Base-by-base conservation (phyloP, 1,284 basidiomycete genomes). In the Cutaneotrichosporon spelunceum region DNA sequence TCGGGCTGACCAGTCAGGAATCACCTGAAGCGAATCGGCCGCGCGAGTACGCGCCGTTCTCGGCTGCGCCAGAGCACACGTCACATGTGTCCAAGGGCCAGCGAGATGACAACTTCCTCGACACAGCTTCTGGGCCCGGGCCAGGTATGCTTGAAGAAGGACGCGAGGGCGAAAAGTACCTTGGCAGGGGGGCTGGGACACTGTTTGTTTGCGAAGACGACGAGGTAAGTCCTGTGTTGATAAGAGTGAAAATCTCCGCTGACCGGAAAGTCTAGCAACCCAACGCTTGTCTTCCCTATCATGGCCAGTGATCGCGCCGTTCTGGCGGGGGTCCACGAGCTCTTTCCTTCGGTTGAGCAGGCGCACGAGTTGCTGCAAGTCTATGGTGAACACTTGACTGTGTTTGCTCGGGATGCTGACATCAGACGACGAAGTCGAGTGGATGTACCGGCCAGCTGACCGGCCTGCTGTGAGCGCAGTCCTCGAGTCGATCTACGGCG, bases 391-490 rank as follows among this genome's bases (percentile, higher is more conserved):
- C n/a, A n/a, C n/a, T n/a, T n/a, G n/a, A n/a, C n/a, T n/a, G n/a
- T n/a, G n/a, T n/a, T n/a, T n/a, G n/a, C n/a, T 33, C 3, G 4
- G 50, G 34, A 3, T 34, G 36, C 26, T 47, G 39, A 16, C n/a
- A 23, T 26, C 30, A 68, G 66, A 57, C 26, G 61, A 63, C 8
- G 56, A 63, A 19, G 66, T 65, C 23, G 65, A 65, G 39, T 70
- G 68, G 68, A 70, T 70, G 68, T 70, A 68, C 49, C 65, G 58
- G 3, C 67, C 68, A 3, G 50, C 57, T 14, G 64, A 65, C 14
- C 49, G 49, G 4, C 30, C 49, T 6, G 56, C 62, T 2, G 49
- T 63, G 14, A 56, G 55, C 2, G 30, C 55, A 3, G 61, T 63
- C 7, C 55, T 68, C 3, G 50, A 59, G 27, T 39, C 34, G 4